Base-by-base conservation (phyloP, 441 rosid genomes). In the Croton setiger region DNA sequence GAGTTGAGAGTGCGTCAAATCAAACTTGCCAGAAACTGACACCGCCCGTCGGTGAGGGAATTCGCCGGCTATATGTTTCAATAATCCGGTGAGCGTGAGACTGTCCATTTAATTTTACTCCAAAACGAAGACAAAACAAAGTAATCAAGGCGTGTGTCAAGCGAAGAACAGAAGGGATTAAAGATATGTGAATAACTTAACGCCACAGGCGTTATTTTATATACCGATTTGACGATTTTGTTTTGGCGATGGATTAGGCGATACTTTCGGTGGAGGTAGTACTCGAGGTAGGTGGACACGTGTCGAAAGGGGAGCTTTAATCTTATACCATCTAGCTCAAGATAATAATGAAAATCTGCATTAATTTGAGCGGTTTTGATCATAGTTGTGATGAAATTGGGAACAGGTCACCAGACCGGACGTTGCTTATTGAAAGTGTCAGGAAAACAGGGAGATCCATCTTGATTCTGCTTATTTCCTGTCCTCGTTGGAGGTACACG, bases 21-120 rank as follows among this genome's bases (percentile, higher is more conserved):
- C 94, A 55, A 87, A 78, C 60, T 78, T 84, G 2, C 94, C 96
- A 0, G 88, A 78, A 17, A 84, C 82, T 0, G 96, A 89, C 6
- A 92, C 41, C 3, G 92, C 96, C 33, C 86, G 76, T 3, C 82
- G 75, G 35, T 72, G 59, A 17, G 96, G 86, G 54, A 86, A 89
- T 20, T 87, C 80, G 15, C 36, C 66, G 71, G 88, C 85, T 44
- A 74, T 82, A 68, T 51, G 56, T 39, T 76, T 69, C 72, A 88
- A 55, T n/a, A 89, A 70, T 54, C 87, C 92, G 6, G 91, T 78
- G 33, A 92, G 82, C 3, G 93, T 86, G 36, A 53, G 57, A 72
- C 56, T 69, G 44, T 82, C 95, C 97, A 91, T 91, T 43, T 37
- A 37, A 37, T 37, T 37, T n/a, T n/a, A 14, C 6, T 55, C 1